Base-by-base conservation (phyloP, 129 eudicot genomes). In the Cynara cardunculus region DNA sequence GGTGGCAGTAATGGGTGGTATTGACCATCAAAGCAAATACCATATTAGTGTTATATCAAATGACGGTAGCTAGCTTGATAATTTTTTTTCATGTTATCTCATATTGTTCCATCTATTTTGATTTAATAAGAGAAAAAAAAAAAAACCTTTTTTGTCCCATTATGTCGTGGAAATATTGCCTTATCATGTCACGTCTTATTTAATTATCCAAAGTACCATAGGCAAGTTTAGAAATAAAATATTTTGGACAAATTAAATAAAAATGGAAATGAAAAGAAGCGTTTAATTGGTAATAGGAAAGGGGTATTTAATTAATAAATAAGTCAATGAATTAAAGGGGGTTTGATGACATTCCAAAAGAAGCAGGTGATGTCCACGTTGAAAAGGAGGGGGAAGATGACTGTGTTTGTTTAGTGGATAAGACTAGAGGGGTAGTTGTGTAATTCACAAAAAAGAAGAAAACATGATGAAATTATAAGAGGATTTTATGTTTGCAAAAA, bases 401-500 rank as follows among this genome's bases (percentile, higher is more conserved):
- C 87, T 87, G 83, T 82, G 76, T 65, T 73, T 82, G 76, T 65
- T 73, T 27, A 75, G 37, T 73, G 91, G 91, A 88, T 88, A 88
- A 82, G 89, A 78, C 75, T 78, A 68, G 73, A 84, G 77, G 82
- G 88, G 75, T 35, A 78, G 46, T 84, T 11, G 62, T 19, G 87
- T 81, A 84, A 66, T 56, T 31, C 74, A 56, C n/a, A 6, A 62
- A 59, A 59, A 87, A 71, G 46, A 75, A 31, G 80, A 81, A 81
- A 80, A 80, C 87, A 82, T 11, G 77, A 46, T 76, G 64, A 87
- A 79, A 76, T 78, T 78, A 85, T 75, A 28, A 44, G 35, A 28
- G 76, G 91, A 87, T 85, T 79, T 87, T 79, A 65, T 87, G 91
- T 87, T 87, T 84, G 83, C 37, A 79, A 79, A 82, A 85, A 44